phyloP scores from a whole-genome alignment of 2,329 filamentous ascomycete species.

The Neofusicoccum cordaticola region DNA sequence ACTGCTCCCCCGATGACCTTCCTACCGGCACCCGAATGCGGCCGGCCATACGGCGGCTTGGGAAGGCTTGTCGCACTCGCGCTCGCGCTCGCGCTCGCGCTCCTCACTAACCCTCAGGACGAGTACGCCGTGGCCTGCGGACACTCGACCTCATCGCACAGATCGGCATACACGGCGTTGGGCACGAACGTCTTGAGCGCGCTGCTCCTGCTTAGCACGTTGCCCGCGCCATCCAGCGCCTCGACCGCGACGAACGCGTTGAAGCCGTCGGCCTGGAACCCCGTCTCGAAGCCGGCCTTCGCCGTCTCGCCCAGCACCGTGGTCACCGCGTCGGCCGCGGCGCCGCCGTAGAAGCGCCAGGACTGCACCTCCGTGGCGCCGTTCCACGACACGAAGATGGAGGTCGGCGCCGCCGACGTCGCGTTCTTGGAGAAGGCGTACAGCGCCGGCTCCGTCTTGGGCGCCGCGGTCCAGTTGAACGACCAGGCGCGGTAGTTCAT shows the following conservation, averaged over 20 bases:
- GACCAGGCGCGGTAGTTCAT: constrained; percentile 19
- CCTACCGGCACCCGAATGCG: no score
- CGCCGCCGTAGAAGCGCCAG: constrained; percentile 16
- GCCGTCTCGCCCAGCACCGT: background rate
- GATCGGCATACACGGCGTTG: background rate
- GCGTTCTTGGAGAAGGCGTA: constrained; percentile 28
- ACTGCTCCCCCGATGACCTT: background rate
- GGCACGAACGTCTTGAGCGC: constrained; percentile 16
- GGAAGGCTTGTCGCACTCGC: no score
- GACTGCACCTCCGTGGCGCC: constrained; percentile 14
- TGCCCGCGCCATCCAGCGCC: constrained; percentile 7
- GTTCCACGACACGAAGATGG: constrained; percentile 15
- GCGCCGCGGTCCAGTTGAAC: constrained; percentile 14
- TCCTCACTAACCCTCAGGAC: background rate
- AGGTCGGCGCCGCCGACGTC: constrained; percentile 24
- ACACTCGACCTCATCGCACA: constrained; percentile 10
- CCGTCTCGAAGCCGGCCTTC: constrained; percentile 16
- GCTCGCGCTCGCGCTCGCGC: background rate
- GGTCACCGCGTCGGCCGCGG: background rate
- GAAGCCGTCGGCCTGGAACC: background rate
- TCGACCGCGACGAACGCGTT: background rate
- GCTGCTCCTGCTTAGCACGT: background rate
- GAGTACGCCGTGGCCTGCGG: constrained; percentile 11
- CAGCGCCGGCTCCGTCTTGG: constrained; percentile 8
- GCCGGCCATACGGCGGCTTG: no score